Base-by-base conservation (phyloP, 192 early-diverging fungal genomes). In the Rhizophagus clarus region DNA sequence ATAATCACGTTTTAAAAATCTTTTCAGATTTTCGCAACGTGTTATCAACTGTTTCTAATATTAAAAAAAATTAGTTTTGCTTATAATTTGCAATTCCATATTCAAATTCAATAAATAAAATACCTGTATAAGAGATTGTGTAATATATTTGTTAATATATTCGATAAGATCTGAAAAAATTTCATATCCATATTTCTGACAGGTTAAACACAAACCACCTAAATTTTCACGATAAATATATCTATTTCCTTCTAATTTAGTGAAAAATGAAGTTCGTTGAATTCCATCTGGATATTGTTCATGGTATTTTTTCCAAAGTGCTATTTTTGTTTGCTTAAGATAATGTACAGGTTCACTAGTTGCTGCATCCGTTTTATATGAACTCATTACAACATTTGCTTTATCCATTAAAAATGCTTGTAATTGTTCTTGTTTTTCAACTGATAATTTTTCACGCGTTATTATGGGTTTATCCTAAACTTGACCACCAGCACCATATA, bases 171-270 rank as follows among this genome's bases (percentile, higher is more conserved):
- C 37, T 42, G 1, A 31, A 42, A 70, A 70, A 15, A 42, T 28
- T 40, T 70, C 12, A 70, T 70, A 70, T 22, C 68, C 68, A 70
- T 22, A 40, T 42, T 34, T 28, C 2, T 42, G 31, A 28, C 37
- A 70, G 2, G 2, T 42, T 42, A 34, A 70, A 70, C n/a, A n/a
- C n/a, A n/a, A n/a, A n/a, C n/a, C n/a, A n/a, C n/a, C n/a, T n/a
- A n/a, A n/a, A n/a, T n/a, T 22, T 40, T 70, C 37, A 17, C 17
- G 31, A 70, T 70, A 70, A 34, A 70, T 34, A 70, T 66, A 66
- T 66, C 32, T 66, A 29, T 66, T 66, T 14, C 63, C 28, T 31
- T 66, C n/a, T 10, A 66, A 9, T 31, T 66, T 66, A 0, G 5
- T 66, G 10, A 66, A 66, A 66, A 66, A 66, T 28, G 24, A 32